phyloP scores from a whole-genome alignment of 2,329 filamentous ascomycete genomes.

The Colletotrichum gigasporum region DNA sequence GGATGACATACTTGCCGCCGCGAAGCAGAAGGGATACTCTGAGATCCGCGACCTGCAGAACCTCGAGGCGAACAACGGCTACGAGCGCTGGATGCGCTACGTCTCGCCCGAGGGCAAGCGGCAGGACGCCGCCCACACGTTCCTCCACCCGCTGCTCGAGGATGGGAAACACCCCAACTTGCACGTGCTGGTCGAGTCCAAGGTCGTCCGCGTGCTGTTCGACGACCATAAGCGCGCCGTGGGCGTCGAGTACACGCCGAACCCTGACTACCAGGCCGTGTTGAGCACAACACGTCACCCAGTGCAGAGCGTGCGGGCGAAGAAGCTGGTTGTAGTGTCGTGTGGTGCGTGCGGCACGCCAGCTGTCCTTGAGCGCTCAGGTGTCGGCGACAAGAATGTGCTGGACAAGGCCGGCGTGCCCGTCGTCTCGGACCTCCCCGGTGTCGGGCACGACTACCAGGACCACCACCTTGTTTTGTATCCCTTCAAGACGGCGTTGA shows the following conservation, averaged over 20 bases:
- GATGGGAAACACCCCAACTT: conserved; percentile 40
- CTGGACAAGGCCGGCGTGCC: conserved; percentile 33
- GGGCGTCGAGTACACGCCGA: conserved; percentile 68
- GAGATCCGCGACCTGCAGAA: conserved; percentile 60
- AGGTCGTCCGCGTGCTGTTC: conserved; percentile 51
- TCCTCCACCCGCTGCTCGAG: conserved; percentile 41
- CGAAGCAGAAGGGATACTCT: conserved; percentile 53
- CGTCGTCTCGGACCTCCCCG: conserved; percentile 33
- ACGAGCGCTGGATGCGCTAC: conserved; percentile 39
- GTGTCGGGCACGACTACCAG: conserved; percentile 46
- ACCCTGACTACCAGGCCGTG: conserved; percentile 36
- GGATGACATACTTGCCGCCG: conserved; percentile 56
- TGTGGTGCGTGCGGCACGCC: conserved; percentile 55
- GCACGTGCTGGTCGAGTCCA: conserved; percentile 42
- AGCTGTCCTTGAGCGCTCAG: conserved; percentile 60
- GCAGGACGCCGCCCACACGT: conserved; percentile 40
- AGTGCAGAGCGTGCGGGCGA: conserved; percentile 43
- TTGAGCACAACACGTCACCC: conserved; percentile 27
- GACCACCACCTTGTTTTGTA: conserved; percentile 63
- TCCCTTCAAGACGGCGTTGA: conserved; percentile 57
- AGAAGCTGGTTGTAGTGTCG: conserved; percentile 56
- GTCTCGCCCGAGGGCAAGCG: conserved; percentile 49
- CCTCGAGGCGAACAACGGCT: conserved; percentile 50
- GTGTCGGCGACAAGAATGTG: conserved; percentile 51
- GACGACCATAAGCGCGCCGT: conserved; percentile 59